A percentile compares a stretch with the other conserved stretches of the same genome.
These are phyloP conservation scores for Coelastrella sp. DNA, from an alignment of 139 green algal genomes.

Conservation along the genomic window DNA sequence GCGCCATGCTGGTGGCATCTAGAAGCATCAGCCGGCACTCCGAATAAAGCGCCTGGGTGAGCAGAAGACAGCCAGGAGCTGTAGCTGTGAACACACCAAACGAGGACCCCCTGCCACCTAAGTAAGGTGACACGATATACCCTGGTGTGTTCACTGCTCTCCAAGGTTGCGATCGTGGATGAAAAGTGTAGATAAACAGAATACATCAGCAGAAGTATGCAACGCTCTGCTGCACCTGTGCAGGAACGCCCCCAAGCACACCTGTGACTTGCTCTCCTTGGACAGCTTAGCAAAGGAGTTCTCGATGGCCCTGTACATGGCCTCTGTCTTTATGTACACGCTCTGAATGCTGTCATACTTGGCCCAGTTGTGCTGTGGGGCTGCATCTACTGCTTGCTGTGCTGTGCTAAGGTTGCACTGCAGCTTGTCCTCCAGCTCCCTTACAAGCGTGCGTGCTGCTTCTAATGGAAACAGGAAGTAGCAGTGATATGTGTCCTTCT, in stretches of 20 bases:
- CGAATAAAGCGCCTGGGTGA: conserved; percentile 17
- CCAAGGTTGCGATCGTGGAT: background rate
- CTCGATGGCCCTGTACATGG: background rate
- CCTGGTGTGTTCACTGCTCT: too few species aligned
- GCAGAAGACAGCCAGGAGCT: background rate
- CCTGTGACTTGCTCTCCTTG: conserved; percentile 34
- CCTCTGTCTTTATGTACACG: background rate
- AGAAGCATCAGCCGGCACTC: conserved; percentile 4
- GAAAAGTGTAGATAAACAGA: background rate
- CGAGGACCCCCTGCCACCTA: background rate
- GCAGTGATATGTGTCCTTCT: conserved; percentile 24
- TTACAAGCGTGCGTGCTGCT: background rate
- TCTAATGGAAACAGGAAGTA: background rate
- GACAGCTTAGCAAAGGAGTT: background rate
- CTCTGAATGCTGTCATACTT: background rate
- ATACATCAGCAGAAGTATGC: background rate
- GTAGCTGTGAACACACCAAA: background rate
- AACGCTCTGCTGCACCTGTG: background rate
- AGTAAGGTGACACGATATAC: background rate
- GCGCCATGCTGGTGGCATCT: background rate
- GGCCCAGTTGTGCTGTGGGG: background rate
- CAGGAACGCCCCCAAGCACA: background rate
- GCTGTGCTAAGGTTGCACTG: background rate
- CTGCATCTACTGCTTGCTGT: conserved; percentile 1
- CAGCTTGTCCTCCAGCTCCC: background rate